A percentile compares a stretch with the other conserved stretches of the same genome.
These are phyloP conservation scores for Lagerstroemia speciosa DNA, from an alignment of 345 rosid genomes.

Conservation along the genomic window DNA sequence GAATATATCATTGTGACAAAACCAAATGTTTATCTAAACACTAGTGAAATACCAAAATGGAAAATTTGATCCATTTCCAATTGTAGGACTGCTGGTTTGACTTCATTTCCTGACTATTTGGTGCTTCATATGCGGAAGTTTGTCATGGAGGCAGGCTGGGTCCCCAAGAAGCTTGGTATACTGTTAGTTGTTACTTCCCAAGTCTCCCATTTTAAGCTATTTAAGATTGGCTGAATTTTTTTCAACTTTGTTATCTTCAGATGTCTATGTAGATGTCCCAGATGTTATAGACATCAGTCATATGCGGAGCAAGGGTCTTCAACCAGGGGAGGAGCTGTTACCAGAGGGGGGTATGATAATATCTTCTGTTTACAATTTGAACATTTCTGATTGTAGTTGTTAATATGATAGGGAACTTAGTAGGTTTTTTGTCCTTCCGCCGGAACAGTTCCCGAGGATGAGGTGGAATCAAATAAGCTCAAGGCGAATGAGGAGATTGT, in stretches of 20 bases:
- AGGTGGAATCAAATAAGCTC: conserved; percentile 39
- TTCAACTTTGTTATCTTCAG: conserved; percentile 29
- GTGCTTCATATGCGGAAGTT: conserved; percentile 97
- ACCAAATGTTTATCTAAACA: not conserved
- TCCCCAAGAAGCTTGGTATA: conserved; percentile 94
- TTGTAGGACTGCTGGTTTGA: conserved; percentile 78
- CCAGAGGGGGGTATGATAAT: conserved; percentile 51
- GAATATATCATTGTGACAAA: not conserved
- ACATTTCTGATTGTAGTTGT: not conserved
- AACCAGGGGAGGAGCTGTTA: conserved; percentile 83
- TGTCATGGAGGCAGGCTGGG: conserved; percentile 98
- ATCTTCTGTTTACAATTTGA: not conserved
- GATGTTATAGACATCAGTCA: conserved; percentile 83
- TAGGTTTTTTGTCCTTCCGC: not conserved
- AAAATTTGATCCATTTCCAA: conserved; percentile 6
- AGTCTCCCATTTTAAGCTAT: conserved; percentile 4
- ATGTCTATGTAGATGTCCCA: conserved; percentile 93
- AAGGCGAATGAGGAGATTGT: conserved; percentile 80
- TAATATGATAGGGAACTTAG: not conserved
- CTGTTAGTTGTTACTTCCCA: conserved; percentile 9
- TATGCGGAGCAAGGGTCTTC: conserved; percentile 95
- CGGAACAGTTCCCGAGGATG: conserved; percentile 41
- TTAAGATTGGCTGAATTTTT: conserved; percentile 9
- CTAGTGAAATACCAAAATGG: not conserved
- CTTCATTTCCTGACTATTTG: conserved; percentile 94